Evolutionary conservation across 768 basidiomycete species (phyloP), one percentile per base, ranked within the genome.

Genomic region (Collybiopsis luxurians): DNA sequence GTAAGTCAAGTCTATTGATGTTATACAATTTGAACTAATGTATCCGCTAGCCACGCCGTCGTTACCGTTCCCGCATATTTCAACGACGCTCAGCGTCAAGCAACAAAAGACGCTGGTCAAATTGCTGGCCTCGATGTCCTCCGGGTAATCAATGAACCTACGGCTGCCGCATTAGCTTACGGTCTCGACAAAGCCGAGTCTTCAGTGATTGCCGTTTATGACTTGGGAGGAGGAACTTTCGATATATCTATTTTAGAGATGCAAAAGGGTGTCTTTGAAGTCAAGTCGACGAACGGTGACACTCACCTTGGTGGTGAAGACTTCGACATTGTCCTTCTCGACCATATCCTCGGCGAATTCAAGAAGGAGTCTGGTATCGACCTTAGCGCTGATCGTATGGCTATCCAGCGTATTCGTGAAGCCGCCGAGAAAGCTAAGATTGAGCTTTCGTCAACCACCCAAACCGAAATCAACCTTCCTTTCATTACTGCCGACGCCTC

Each of bases 391-490:
- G 97, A 99, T 71, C 82, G 88, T 49, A 97, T 98, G 90, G 95
- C 97, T 6, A 92, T 99, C 64, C 97, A 98, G 73, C 94, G 97
- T 74, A 93, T 99, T 60, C 94, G 97, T 65, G 97, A 99, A 73
- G 97, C 97, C 19, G 94, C 96, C 12, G 97, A 99, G 81, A 98
- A 98, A 80, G 97, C 97, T 62, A 99, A 99, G 85, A 95, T 97
- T 50, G 96, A 98, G 69, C 79, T 99, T 24, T 98, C 95, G 11
- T 95, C 92, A 11, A 92, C 95, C 2, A 79, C 90, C 0, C 92
- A 98, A 71, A 99, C 97, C 28, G 97, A 99, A 71, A 85, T 98
- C 76, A 98, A 97, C 73, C 72, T 98, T 63, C 97, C 97, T 2
- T 99, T 98, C 83, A 96, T 99, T 77, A 95, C 96, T 46, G 94